Evolutionary conservation across 1,284 basidiomycete genomes (phyloP).

Genomic region (Ceratobasidium sp.): DNA sequence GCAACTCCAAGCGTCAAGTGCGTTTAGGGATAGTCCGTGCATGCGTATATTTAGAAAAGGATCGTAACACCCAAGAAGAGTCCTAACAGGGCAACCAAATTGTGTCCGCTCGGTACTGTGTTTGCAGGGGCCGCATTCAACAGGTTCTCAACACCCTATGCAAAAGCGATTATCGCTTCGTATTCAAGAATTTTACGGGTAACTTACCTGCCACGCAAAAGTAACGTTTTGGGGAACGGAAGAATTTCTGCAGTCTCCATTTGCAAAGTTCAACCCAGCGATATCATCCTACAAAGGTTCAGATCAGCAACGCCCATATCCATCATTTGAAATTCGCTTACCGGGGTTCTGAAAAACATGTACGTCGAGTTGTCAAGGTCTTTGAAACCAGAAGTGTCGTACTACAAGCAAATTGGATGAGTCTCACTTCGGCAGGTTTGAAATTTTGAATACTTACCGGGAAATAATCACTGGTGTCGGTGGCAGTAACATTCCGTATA

Average conservation of each 20-base stretch:
- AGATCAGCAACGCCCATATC: neutral
- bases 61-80: neutral
- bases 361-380: constrained; percentile 38
- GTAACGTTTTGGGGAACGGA: constrained; percentile 44
- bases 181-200: neutral
- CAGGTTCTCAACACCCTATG: constrained; percentile 8
- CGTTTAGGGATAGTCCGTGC: neutral
- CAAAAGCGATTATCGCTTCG: neutral
- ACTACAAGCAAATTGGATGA: neutral
- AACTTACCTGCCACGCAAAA: constrained; percentile 41
- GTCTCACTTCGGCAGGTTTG: neutral
- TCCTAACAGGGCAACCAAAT: neutral
- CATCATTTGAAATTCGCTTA: constrained; percentile 1
- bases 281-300: constrained; percentile 41
- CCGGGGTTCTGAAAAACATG: constrained; percentile 44
- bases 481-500: constrained; percentile 43
- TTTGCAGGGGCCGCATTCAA: constrained; percentile 1
- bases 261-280: constrained; percentile 40
- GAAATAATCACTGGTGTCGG: constrained; percentile 40
- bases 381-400: constrained; percentile 43
- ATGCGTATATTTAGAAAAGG: neutral
- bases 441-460: constrained; percentile 10
- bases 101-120: neutral
- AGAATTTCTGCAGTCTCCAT: constrained; percentile 42
- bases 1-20: neutral